Conservation (phyloP, 352 stramenopile species). For the Hyaloperonospora arabidopsidis region DNA sequence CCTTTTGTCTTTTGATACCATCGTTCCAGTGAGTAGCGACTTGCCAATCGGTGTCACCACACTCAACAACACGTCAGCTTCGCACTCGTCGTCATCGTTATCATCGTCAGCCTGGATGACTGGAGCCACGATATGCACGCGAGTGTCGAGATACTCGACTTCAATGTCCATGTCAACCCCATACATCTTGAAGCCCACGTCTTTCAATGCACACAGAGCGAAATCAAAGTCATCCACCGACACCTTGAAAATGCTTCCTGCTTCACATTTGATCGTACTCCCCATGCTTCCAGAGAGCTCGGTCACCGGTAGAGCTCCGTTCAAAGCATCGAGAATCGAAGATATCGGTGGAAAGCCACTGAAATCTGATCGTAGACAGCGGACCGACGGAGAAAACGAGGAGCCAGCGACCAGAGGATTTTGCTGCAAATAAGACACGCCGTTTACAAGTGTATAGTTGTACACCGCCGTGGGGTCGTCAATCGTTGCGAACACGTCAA, state of each 20-base stretch:
- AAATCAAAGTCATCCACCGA: slow-evolving; percentile 8
- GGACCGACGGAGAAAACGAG: background rate
- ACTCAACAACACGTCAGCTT: background rate
- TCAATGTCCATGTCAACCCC: slow-evolving; percentile 12
- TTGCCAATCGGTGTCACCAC: slow-evolving; percentile 8
- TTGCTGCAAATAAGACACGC: slow-evolving; percentile 8
- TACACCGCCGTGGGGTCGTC: slow-evolving; percentile 8
- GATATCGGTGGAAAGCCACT: slow-evolving; percentile 5
- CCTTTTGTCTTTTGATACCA: background rate
- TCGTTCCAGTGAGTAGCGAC: slow-evolving; percentile 14
- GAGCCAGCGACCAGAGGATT: background rate
- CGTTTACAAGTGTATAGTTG: slow-evolving; percentile 24
- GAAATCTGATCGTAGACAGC: slow-evolving; percentile 1
- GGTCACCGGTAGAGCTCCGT: background rate
- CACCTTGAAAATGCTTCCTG: slow-evolving; percentile 5
- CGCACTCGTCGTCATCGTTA: background rate
- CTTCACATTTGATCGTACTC: slow-evolving; percentile 2
- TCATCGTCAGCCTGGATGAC: background rate
- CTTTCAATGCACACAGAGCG: slow-evolving; percentile 7
- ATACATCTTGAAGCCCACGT: slow-evolving; percentile 11
- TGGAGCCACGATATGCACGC: slow-evolving; percentile 1
- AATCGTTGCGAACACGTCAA: slow-evolving; percentile 16
- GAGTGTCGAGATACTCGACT: slow-evolving; percentile 9
- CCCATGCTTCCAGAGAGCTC: slow-evolving; percentile 2
- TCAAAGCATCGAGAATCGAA: slow-evolving; percentile 7